Base-by-base conservation (phyloP, 179 eudicot genomes). In the Silene noctiflora region DNA sequence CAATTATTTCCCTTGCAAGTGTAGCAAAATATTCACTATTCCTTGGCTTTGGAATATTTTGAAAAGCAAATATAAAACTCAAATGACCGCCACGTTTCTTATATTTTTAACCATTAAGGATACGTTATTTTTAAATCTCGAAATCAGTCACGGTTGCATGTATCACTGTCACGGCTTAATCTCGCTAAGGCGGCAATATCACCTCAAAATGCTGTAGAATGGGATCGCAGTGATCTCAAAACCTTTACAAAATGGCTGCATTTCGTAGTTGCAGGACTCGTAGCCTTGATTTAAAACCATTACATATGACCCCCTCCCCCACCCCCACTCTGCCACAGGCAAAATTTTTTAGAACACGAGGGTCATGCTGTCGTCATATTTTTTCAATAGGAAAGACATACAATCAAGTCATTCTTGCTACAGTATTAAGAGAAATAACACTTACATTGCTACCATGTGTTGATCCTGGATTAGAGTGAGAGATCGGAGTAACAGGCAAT, bases 401-500 rank as follows among this genome's bases (percentile, higher is more conserved):
- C 65, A 48, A 19, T 4, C 14, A 9, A 29, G 55, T 1, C 33
- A 65, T 55, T 53, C 12, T 20, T 33, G 55, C n/a, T 46, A 21
- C 14, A 16, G 19, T 7, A 56, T 19, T 71, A 39, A 10, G 19
- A 13, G 31, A 1, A 22, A 9, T 59, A 55, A 60, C 44, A 71
- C 87, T 88, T 83, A 93, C 96, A 83, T 83, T 81, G 76, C 90
- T 85, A 63, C 89, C 96, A 24, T 81, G 75, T n/a, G 84, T 73
- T 33, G 92, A 85, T 27, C 89, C 91, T 3, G 89, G 83, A 66
- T 89, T 89, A 63, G 92, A 88, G 81, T 81, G 89, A 21, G 78
- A 76, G 69, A 89, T 80, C 4, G 90, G 90, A 14, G 97, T 88
- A 46, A 73, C 87, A 35, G 99, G 98, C 60, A 95, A 76, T 31